phyloP scores from a whole-genome alignment of 371 early-diverging fungal genomes.

The Mortierella sp. region DNA sequence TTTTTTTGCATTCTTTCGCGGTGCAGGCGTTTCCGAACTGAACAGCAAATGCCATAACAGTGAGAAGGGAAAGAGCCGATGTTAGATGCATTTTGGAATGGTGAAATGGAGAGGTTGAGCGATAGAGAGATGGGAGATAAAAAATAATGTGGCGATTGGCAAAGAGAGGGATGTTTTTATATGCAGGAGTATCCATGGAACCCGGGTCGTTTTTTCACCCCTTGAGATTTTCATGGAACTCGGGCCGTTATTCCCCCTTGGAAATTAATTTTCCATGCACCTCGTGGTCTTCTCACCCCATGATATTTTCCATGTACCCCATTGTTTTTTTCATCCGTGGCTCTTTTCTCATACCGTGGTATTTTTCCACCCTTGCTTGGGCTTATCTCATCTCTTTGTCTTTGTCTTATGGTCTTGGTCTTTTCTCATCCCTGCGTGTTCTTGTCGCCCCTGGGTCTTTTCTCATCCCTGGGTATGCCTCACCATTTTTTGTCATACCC shows the following conservation, averaged over 20 bases:
- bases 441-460: background rate
- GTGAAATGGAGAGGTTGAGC: background rate
- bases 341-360: background rate
- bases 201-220: background rate
- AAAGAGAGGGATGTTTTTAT: too few relatives aligned
- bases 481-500: background rate
- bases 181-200: too few relatives aligned
- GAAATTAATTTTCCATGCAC: background rate
- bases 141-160: too few relatives aligned
- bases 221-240: too few relatives aligned
- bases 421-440: background rate
- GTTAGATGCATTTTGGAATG: conserved; percentile 8
- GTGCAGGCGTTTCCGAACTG: conserved; percentile 8
- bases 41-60: conserved; percentile 2
- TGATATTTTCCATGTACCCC: background rate
- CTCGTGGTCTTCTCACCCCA: background rate
- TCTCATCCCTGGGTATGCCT: background rate
- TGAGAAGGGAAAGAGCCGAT: conserved; percentile 2
- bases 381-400: background rate
- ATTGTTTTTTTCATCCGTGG: conserved; percentile 1
- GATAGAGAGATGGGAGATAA: background rate
- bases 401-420: background rate
- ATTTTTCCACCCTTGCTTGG: background rate
- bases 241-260: too few relatives aligned
- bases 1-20: background rate